Percentiles rank a stretch among this genome's conserved stretches.
Evolutionary conservation across 2,329 filamentous ascomycete species (phyloP).

Genomic region (Fusarium vanettenii): DNA sequence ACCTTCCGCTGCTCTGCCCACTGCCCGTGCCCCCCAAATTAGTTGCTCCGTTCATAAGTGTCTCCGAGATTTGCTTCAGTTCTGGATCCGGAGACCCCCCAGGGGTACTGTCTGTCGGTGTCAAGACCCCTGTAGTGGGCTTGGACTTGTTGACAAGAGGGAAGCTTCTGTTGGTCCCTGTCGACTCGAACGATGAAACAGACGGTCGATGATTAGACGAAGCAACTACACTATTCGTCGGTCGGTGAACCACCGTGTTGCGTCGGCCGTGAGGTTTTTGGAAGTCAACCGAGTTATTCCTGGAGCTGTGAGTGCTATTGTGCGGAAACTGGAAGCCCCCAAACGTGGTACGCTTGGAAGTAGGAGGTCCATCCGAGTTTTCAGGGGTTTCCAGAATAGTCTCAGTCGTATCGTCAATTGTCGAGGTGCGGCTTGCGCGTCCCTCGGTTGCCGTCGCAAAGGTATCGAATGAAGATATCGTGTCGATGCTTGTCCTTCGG

Average conservation of each 20-base stretch:
- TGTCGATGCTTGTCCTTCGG: conserved; percentile 61
- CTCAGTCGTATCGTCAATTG: conserved; percentile 29
- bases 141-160: conserved; percentile 67
- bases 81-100: conserved; percentile 62
- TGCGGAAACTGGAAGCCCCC: conserved; percentile 42
- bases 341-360: conserved; percentile 41
- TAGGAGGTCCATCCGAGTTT: conserved; percentile 34
- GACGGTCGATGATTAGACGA: conserved; percentile 56
- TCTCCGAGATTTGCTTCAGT: conserved; percentile 60
- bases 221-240: conserved; percentile 31
- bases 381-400: conserved; percentile 37
- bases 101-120: conserved; percentile 48
- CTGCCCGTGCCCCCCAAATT: conserved; percentile 53
- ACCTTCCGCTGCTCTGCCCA: conserved; percentile 36
- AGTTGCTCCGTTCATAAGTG: conserved; percentile 60
- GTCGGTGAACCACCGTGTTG: conserved; percentile 58
- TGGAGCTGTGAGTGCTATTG: conserved; percentile 10
- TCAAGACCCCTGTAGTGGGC: conserved; percentile 58
- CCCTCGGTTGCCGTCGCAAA: conserved; percentile 69
- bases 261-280: conserved; percentile 37
- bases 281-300: conserved; percentile 43
- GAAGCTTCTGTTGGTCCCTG: conserved; percentile 71
- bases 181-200: conserved; percentile 67
- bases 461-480: conserved; percentile 63
- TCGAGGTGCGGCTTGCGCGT: conserved; percentile 53